Evolutionary conservation across 2,329 filamentous ascomycete species (phyloP), one percentile per base, ranked within the genome.

Genomic region (Fusarium sp.): DNA sequence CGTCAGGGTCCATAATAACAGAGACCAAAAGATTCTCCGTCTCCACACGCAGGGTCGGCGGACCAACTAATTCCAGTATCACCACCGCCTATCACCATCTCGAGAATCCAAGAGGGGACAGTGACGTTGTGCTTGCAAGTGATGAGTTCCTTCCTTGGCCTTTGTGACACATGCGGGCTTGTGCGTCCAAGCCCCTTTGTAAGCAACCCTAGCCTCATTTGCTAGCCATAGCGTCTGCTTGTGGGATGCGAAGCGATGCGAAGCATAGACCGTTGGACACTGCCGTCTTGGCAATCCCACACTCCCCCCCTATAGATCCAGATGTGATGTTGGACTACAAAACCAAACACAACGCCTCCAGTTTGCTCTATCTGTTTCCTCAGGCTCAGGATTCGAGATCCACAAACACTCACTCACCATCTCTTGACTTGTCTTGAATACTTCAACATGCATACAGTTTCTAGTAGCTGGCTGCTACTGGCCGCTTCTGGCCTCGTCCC

Each of bases 31-130:
- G 51, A 47, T 61, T 38, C 49, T 50, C 55, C 41, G 44, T 61
- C 61, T 48, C 61, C 62, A 64, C 62, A 31, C 38, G 22, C 12
- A n/a, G 12, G n/a, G 19, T 34, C 58, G 61, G 50, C 49, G 29
- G 44, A 43, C 47, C 61, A 32, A 15, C 61, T 65, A 26, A 25
- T 58, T 65, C 19, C 28, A 65, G 61, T 51, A 62, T 47, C 6
- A 35, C 42, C 40, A 31, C 59, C 63, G 64, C 64, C 47, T 25
- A 66, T 66, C 64, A 61, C 41, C 26, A 64, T 64, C 32, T 64
- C 19, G 26, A 31, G 51, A 53, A 50, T 39, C 47, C 31, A 15
- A 25, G 31, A 39, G 26, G 32, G 35, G 22, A 13, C 15, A 57
- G 46, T 42, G 43, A 52, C 49, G 50, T 42, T 48, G 36, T 41